Evolutionary conservation across 306 rosid genomes (phyloP).

Genomic region (Lathyrus sativus): DNA sequence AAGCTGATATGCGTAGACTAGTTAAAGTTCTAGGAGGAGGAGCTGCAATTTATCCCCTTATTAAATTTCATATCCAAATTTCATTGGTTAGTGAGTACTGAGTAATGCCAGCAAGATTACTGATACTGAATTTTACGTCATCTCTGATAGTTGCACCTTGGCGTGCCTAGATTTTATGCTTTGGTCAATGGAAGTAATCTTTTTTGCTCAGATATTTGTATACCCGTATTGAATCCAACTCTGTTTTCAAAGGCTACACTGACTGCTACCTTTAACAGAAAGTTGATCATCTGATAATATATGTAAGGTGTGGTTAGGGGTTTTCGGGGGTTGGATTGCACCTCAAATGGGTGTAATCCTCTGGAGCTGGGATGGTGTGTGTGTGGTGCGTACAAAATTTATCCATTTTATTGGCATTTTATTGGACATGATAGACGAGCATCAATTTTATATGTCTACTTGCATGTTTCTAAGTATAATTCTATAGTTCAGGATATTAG

Average conservation of each 20-base stretch:
- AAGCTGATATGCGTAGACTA: slow-evolving; percentile 10
- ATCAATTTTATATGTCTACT: neutral
- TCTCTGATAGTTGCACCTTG: neutral
- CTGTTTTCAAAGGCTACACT: neutral
- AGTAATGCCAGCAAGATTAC: neutral
- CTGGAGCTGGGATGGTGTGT: neutral
- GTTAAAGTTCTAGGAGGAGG: slow-evolving; percentile 2
- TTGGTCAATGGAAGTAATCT: neutral
- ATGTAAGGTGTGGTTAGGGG: slow-evolving; percentile 3
- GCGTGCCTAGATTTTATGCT: neutral
- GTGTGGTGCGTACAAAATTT: neutral
- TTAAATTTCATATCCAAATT: neutral
- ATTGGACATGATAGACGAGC: neutral
- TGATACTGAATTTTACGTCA: neutral
- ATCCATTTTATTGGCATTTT: neutral
- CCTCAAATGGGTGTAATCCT: neutral
- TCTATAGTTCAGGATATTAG: slow-evolving; percentile 14
- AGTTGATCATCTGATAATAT: neutral
- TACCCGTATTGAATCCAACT: neutral
- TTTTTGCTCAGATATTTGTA: neutral
- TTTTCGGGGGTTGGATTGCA: neutral
- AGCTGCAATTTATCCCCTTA: neutral
- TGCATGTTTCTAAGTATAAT: slow-evolving; percentile 17
- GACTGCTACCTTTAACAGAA: neutral
- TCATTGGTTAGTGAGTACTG: neutral